Evolutionary conservation across 2,329 filamentous ascomycete genomes (phyloP), one percentile per base, ranked within the genome.

Genomic region (Ophiostoma quercus): DNA sequence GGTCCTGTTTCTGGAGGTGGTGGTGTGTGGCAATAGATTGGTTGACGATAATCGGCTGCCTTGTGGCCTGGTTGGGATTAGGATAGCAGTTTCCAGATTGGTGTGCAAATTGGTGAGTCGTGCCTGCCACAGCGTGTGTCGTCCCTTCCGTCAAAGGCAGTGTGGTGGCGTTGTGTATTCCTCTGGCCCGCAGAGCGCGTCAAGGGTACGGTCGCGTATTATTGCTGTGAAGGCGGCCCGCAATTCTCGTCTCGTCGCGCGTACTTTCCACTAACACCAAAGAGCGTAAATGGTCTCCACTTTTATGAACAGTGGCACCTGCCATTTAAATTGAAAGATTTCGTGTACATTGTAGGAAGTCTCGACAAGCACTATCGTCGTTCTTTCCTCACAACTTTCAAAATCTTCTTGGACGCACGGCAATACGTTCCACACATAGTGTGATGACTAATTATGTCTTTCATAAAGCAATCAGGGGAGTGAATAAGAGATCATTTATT

Each of bases 181-280:
- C 71, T 72, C 71, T 69, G 63, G 43, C 60, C 72, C 71, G 71
- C 68, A 32, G 37, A 72, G 70, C 73, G 73, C 73, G 73, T 65
- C 57, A n/a, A 32, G 68, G 71, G 39, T 43, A 16, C 19, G 11
- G 63, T 69, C 71, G 71, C 71, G 71, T 69, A 34, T 67, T 69
- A 6, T 19, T 47, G 19, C 43, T 47, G 6, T 47, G 19, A n/a
- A 67, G 68, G 71, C 68, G 66, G 54, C 70, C 47, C 63, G 67
- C 62, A 65, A 65, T 65, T 66, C 12, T 66, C n/a, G 51, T 62
- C n/a, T 66, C 25, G 60, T 66, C 43, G 57, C 67, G 67, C 51
- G 54, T 67, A 57, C 67, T 34, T 63, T 51, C 43, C 69, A 67
- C 12, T 37, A 68, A 68, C 60, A 47, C 67, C 37, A 39, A 47